These are phyloP conservation scores for Suillus sp. DNA, from an alignment of 768 basidiomycete genomes.

Conservation along the genomic window DNA sequence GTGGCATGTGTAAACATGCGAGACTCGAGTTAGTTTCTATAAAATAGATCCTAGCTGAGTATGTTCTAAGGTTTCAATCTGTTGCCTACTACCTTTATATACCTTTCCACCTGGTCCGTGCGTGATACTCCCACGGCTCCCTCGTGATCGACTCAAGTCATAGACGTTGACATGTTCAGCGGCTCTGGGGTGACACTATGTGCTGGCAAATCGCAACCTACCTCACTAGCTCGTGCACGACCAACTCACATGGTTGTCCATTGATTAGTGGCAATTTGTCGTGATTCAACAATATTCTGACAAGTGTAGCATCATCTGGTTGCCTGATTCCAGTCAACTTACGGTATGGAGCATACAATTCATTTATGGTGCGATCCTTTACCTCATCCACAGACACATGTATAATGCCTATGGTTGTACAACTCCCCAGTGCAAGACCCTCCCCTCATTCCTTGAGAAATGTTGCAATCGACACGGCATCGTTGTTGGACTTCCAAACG, in stretches of 20 bases:
- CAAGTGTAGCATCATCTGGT: neutral
- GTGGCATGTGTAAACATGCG: slow-evolving; percentile 47
- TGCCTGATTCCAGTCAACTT: neutral
- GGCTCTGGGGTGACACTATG: no score
- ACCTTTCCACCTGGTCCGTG: slow-evolving; percentile 37
- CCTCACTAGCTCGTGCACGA: no score
- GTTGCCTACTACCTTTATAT: slow-evolving; percentile 7
- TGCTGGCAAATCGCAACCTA: no score
- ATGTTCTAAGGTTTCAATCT: slow-evolving; percentile 40
- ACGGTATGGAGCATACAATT: neutral
- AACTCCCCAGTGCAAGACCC: no score
- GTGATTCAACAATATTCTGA: neutral
- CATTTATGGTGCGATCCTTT: neutral
- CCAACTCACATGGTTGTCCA: neutral
- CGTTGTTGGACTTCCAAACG: no score
- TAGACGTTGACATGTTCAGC: no score
- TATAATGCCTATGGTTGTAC: no score
- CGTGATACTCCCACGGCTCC: slow-evolving; percentile 12
- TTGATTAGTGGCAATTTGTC: slow-evolving; percentile 1
- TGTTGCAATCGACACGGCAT: no score
- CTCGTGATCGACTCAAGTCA: neutral
- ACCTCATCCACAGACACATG: neutral
- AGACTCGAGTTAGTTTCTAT: slow-evolving; percentile 48
- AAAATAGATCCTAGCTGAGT: slow-evolving; percentile 44
- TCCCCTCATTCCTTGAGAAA: no score